Evolutionary conservation across 1,284 basidiomycete species (phyloP).

Genomic region (Xerocomus amazonicus): DNA sequence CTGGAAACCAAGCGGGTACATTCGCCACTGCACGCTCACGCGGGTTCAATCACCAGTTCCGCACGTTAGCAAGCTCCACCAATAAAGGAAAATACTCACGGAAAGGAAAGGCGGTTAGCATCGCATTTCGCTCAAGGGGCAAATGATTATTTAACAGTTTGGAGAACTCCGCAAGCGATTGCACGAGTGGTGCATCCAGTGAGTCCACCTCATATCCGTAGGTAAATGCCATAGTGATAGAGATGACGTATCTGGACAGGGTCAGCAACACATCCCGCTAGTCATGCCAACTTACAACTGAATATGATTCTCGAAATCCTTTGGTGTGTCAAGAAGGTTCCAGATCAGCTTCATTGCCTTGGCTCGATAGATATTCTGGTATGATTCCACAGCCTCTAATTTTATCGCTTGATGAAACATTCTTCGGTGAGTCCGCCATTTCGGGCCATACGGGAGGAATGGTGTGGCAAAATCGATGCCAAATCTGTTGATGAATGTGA

Average conservation of each 20-base stretch:
- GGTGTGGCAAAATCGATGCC: slow-evolving; percentile 32
- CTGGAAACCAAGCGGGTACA: slow-evolving; percentile 31
- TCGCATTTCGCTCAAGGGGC: slow-evolving; percentile 29
- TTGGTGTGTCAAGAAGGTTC: slow-evolving; percentile 23
- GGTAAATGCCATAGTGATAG: slow-evolving; percentile 30
- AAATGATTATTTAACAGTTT: slow-evolving; percentile 24
- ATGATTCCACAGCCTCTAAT: slow-evolving; percentile 13
- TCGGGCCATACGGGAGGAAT: slow-evolving; percentile 30
- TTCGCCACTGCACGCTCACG: slow-evolving; percentile 17
- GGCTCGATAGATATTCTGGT: slow-evolving; percentile 22
- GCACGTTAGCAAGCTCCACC: neutral
- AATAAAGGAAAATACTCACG: slow-evolving; percentile 14
- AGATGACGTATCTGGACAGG: slow-evolving; percentile 27
- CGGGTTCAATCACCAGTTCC: slow-evolving; percentile 1
- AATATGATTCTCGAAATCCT: slow-evolving; percentile 23
- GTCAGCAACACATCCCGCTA: neutral
- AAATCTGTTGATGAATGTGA: slow-evolving; percentile 20
- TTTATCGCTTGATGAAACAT: slow-evolving; percentile 32
- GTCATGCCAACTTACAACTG: slow-evolving; percentile 16
- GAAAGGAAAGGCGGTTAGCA: slow-evolving; percentile 32
- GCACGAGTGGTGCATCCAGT: slow-evolving; percentile 29
- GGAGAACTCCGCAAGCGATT: slow-evolving; percentile 22
- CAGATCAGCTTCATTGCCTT: slow-evolving; percentile 22
- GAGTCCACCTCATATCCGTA: slow-evolving; percentile 31
- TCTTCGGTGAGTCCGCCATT: slow-evolving; percentile 29